Conservation (phyloP, 345 rosid genomes). For the Angophora floribunda region DNA sequence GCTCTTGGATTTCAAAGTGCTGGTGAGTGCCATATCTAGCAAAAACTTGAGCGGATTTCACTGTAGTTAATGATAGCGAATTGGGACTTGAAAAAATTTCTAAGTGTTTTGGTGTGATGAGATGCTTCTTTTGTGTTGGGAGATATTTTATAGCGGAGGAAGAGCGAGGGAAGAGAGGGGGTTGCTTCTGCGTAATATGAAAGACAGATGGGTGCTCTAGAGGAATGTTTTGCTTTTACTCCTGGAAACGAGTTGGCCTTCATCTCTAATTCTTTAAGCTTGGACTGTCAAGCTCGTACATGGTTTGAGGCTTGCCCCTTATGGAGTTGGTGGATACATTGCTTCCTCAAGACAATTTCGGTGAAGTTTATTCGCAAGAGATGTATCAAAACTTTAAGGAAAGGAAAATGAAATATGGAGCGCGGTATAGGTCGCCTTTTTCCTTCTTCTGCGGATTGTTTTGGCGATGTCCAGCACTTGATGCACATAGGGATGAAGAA, state of each 20-base stretch:
- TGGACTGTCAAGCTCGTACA: background rate
- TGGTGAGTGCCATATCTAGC: background rate
- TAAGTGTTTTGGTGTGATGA: background rate
- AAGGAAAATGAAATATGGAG: background rate
- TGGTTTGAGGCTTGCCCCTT: background rate
- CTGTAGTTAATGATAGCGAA: background rate
- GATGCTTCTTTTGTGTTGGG: background rate
- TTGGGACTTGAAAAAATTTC: background rate
- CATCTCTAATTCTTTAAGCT: background rate
- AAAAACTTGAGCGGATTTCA: background rate
- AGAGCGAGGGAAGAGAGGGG: background rate
- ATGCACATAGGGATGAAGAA: background rate
- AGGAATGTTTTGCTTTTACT: background rate
- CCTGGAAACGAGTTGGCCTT: background rate
- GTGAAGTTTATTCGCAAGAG: background rate
- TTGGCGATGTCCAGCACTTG: background rate
- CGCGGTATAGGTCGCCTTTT: background rate
- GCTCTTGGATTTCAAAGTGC: conserved; percentile 5
- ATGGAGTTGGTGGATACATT: background rate
- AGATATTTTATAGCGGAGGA: background rate
- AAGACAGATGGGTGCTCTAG: background rate
- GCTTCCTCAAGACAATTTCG: background rate
- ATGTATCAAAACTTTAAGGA: background rate
- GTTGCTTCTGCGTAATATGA: conserved; percentile 13
- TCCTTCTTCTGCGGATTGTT: background rate